Base-by-base conservation (phyloP, 345 rosid species). In the Rhodamnia rubescens region DNA sequence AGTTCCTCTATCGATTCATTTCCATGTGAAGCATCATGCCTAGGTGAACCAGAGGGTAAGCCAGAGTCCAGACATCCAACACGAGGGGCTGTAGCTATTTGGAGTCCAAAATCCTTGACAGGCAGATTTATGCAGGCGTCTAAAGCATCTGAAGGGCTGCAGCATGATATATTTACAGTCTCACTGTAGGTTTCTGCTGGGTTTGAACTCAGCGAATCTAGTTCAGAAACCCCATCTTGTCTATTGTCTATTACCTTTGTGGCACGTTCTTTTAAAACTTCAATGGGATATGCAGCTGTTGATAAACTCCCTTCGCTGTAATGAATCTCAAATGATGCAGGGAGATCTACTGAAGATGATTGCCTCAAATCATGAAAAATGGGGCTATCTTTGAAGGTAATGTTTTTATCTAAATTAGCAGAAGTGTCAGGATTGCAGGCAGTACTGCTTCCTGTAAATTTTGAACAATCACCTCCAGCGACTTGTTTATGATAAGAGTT, bases 51-150 rank as follows among this genome's bases (percentile, higher is more conserved):
- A 29, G 87, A 44, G 75, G 58, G 87, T 50, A 88, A 40, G 81
- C 86, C 86, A 89, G 69, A 81, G 85, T 87, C 85, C 84, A 50
- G 51, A 83, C 49, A 40, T 42, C 59, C 78, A 52, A 74, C 36
- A 81, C 75, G 58, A 85, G 86, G 61, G 13, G 47, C 47, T 32
- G 78, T 69, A 88, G 27, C 85, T 57, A 49, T 90, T 59, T 87
- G 82, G 87, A 88, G 87, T 85, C 58, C 85, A 88, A 83, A 55
- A 87, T 87, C 86, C 83, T 86, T 83, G 40, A 83, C 87, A 89
- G 91, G 87, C 84, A 91, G 88, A 83, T 85, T 89, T 89, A 90
- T 86, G 85, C 89, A 87, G 27, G 90, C 83, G 84, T 92, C 89
- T 82, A 82, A 86, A 87, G 86, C 89, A 82, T 83, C 87, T 47